These are phyloP conservation scores for Solanum habrochaites DNA, from an alignment of 257 asterid genomes.

Conservation along the genomic window DNA sequence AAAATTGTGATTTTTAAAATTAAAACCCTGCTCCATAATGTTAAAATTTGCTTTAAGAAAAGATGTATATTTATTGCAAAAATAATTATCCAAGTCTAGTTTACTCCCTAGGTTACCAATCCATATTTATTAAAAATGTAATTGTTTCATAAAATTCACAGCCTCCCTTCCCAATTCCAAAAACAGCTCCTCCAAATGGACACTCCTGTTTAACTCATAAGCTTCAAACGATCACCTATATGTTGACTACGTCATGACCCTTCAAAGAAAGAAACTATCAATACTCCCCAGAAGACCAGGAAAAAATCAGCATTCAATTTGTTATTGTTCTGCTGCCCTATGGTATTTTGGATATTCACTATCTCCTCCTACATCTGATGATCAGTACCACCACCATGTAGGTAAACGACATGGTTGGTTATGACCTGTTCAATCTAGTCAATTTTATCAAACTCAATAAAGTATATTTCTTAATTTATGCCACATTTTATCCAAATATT, in stretches of 20 bases:
- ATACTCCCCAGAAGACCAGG: not conserved
- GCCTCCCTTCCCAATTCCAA: not conserved
- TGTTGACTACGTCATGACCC: not conserved
- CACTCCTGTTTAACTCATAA: not conserved
- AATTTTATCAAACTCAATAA: not conserved
- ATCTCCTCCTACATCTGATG: not conserved
- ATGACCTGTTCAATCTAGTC: not conserved
- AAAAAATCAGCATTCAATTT: not conserved
- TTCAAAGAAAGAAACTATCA: not conserved
- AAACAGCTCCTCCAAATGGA: not conserved
- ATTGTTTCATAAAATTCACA: not conserved
- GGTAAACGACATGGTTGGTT: not conserved
- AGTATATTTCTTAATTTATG: not conserved
- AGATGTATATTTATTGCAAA: not conserved
- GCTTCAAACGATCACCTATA: not conserved
- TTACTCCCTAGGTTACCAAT: not conserved
- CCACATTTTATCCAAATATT: not conserved
- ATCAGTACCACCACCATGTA: not conserved
- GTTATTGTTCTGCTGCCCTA: not conserved
- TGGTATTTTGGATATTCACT: not conserved
- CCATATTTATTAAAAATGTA: not conserved
- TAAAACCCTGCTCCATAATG: not conserved
- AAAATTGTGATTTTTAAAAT: not conserved
- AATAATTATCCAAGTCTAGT: not conserved
- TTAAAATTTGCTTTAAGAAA: not conserved